A percentile compares a stretch with the other conserved stretches of the same genome.
These are phyloP conservation scores for Nemania sp. DNA, from an alignment of 2,329 filamentous ascomycete genomes.

Conservation along the genomic window DNA sequence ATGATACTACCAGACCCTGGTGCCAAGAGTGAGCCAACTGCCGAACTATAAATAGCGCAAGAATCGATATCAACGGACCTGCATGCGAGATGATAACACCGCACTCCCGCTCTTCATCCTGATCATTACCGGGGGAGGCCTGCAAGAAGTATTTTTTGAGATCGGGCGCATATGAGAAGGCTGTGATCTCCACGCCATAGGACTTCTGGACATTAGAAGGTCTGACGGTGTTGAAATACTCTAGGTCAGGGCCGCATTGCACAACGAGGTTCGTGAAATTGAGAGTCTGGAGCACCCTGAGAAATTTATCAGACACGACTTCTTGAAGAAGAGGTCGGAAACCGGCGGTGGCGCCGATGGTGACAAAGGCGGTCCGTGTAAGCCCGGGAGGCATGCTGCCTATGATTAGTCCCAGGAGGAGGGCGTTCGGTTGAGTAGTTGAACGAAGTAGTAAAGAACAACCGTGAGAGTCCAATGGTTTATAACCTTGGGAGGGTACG, in stretches of 20 bases:
- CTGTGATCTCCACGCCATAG: conserved; percentile 56
- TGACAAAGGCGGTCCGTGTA: conserved; percentile 71
- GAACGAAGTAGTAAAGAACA: background rate
- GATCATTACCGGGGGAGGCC: conserved; percentile 53
- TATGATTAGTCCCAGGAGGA: conserved; percentile 5
- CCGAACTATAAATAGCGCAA: background rate
- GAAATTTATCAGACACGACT: conserved; percentile 65
- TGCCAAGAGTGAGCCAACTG: conserved; percentile 11
- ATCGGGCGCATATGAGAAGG: conserved; percentile 70
- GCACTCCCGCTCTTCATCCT: conserved; percentile 46
- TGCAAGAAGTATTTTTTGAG: conserved; percentile 63
- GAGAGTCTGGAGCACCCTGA: conserved; percentile 60
- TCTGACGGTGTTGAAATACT: conserved; percentile 52
- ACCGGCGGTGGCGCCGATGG: conserved; percentile 87
- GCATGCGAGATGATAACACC: conserved; percentile 89
- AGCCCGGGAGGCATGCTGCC: conserved; percentile 2
- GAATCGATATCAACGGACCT: conserved; percentile 62
- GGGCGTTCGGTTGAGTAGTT: background rate
- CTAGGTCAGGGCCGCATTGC: conserved; percentile 77
- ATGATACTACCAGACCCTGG: conserved; percentile 88
- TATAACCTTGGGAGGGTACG: background rate
- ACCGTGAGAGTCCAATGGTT: background rate
- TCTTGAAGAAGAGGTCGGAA: conserved; percentile 74
- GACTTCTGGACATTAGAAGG: conserved; percentile 30
- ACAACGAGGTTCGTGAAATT: conserved; percentile 74